A percentile compares a stretch with the other conserved stretches of the same genome.
Conservation (phyloP, 2,329 filamentous ascomycete species). For the Cladosporium sp. region DNA sequence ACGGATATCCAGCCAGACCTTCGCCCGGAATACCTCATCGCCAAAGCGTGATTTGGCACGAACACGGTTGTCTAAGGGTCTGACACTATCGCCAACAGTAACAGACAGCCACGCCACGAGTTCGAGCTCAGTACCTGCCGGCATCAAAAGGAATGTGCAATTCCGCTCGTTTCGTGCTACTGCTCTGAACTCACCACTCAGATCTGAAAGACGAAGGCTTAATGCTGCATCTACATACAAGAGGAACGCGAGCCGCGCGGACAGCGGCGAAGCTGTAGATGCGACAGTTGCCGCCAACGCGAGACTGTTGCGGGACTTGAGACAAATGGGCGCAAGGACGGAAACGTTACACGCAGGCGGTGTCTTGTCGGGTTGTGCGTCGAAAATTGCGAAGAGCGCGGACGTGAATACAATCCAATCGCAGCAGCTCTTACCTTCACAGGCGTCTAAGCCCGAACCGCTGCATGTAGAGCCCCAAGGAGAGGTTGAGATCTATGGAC, state of each 20-base stretch:
- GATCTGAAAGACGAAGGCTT: background rate
- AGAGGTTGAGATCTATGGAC: background rate
- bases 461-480: background rate
- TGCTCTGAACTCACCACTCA: background rate
- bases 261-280: background rate
- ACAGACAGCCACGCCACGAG: background rate
- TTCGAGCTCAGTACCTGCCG: background rate
- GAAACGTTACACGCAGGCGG: slow-evolving; percentile 12
- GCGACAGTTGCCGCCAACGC: slow-evolving; percentile 19
- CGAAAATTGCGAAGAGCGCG: background rate
- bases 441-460: background rate
- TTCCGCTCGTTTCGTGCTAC: background rate
- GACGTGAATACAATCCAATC: background rate
- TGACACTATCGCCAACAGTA: background rate
- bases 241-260: background rate
- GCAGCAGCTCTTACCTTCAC: too few species aligned
- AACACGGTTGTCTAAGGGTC: background rate
- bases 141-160: background rate
- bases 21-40: slow-evolving; percentile 14
- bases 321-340: slow-evolving; percentile 16
- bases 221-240: background rate
- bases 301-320: slow-evolving; percentile 23
- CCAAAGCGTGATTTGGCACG: background rate
- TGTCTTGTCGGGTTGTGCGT: slow-evolving; percentile 12
- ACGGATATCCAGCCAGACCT: slow-evolving; percentile 33